Conservation (phyloP, 257 asterid genomes). For the Solanum ahanhuiri region DNA sequence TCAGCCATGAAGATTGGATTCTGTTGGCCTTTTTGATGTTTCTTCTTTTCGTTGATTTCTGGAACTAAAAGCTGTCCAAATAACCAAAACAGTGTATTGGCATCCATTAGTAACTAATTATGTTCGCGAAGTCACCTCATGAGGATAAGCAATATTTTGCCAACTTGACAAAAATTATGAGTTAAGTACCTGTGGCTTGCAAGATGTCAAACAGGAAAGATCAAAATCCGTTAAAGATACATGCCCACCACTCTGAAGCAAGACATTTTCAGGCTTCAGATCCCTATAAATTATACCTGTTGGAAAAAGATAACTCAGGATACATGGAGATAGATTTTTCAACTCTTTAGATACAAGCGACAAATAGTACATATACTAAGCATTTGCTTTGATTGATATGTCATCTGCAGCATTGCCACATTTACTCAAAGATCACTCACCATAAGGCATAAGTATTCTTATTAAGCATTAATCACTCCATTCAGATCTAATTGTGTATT, state of each 20-base stretch:
- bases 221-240: constrained; percentile 90
- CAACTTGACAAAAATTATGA: background rate
- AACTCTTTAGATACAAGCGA: background rate
- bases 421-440: background rate
- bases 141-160: background rate
- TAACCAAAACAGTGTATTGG: constrained; percentile 1
- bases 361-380: background rate
- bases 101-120: background rate
- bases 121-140: background rate
- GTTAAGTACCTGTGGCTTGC: constrained; percentile 78
- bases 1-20: constrained; percentile 85
- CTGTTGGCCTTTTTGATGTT: constrained; percentile 47
- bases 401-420: background rate
- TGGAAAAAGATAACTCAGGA: constrained; percentile 1
- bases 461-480: background rate
- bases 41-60: constrained; percentile 62
- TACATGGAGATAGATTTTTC: constrained; percentile 4
- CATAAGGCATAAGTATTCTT: background rate
- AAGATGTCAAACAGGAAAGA: constrained; percentile 93
- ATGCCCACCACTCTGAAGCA: constrained; percentile 75
- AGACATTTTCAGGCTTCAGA: constrained; percentile 88
- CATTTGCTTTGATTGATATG: background rate
- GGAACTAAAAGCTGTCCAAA: constrained; percentile 75
- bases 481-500: background rate
- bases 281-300: constrained; percentile 97